phyloP scores from a whole-genome alignment of 176 grass and related monocot species.

The Neostapfia colusana region DNA sequence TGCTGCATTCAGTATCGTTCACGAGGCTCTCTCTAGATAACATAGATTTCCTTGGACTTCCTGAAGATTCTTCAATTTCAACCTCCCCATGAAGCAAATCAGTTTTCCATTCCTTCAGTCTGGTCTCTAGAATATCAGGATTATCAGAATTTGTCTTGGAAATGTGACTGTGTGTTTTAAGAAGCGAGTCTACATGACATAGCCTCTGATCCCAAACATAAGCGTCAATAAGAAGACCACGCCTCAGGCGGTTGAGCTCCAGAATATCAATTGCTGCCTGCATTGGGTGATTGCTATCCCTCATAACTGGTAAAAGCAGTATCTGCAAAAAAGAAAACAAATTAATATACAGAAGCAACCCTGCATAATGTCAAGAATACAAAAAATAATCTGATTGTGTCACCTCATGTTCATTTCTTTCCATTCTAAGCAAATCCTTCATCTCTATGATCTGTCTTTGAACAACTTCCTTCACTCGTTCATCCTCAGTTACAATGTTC shows the following conservation, averaged over 20 bases:
- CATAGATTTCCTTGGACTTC: conserved; percentile 57
- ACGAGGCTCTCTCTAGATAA: conserved; percentile 49
- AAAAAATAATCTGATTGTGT: conserved; percentile 15
- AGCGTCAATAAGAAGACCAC: conserved; percentile 75
- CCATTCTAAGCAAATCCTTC: conserved; percentile 81
- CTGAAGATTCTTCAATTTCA: conserved; percentile 42
- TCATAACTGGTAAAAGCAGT: conserved; percentile 67
- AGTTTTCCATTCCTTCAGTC: conserved; percentile 47
- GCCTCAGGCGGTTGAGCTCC: conserved; percentile 85
- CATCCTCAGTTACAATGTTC: conserved; percentile 51
- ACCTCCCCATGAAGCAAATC: conserved; percentile 40
- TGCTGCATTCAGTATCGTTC: conserved; percentile 34
- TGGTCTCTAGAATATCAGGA: conserved; percentile 36
- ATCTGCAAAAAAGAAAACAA: conserved; percentile 45
- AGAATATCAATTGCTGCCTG: conserved; percentile 73
- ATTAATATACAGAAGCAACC: conserved; percentile 23
- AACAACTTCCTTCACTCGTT: conserved; percentile 58
- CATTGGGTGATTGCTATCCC: conserved; percentile 46
- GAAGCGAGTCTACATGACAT: conserved; percentile 60
- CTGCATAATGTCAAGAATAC: neutral
- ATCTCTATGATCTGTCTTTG: conserved; percentile 62
- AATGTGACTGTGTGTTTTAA: conserved; percentile 54
- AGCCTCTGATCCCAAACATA: conserved; percentile 77
- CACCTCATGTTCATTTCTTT: conserved; percentile 86
- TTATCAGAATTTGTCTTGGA: conserved; percentile 38